Base-by-base conservation (phyloP, 2,329 filamentous ascomycete species). In the Aspergillus sp. region DNA sequence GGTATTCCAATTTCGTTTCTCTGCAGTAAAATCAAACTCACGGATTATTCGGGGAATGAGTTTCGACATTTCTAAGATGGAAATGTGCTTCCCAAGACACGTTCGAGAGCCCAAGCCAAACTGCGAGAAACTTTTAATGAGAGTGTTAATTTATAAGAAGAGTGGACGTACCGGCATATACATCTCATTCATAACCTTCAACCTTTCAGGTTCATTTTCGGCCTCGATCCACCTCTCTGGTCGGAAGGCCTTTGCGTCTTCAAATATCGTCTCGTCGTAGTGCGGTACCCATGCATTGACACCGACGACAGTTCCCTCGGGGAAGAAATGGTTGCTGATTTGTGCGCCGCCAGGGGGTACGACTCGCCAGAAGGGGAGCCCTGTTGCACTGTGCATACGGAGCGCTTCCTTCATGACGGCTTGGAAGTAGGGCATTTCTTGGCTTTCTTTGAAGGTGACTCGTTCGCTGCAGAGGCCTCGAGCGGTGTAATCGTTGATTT, bases 361-460 rank as follows among this genome's bases (percentile, higher is more conserved):
- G 0, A 76, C 71, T 4, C 82, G 74, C 64, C 79, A 78, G n/a
- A 84, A 67, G 3, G 80, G 77, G 11, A 83, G 66, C 4, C 79
- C 81, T 0, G 76, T 76, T 0, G 80, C 77, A 1, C 81, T 75
- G 49, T 82, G 78, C 18, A 85, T 68, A 13, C 83, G 76, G 17
- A 84, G 66, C 0, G 79, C 78, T 64, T 85, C 82, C 51, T 83
- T 82, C 39, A 85, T 78, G 3, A 80, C 76, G 0, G 81, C 81
- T 57, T 84, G 77, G 15, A 84, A 71, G 58, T 84, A 85, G 0
- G 79, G 80, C 64, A 81, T 71, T 15, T 70, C 70, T 39, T 73
- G 76, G 3, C 61, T 73, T 60, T 76, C 75, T 30, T 70, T 76
- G 64, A 73, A 80, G 0, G 68, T 72, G 1, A 77, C 57, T 0